Conservation (phyloP, 179 eudicot genomes). For the Vitellaria paradoxa region DNA sequence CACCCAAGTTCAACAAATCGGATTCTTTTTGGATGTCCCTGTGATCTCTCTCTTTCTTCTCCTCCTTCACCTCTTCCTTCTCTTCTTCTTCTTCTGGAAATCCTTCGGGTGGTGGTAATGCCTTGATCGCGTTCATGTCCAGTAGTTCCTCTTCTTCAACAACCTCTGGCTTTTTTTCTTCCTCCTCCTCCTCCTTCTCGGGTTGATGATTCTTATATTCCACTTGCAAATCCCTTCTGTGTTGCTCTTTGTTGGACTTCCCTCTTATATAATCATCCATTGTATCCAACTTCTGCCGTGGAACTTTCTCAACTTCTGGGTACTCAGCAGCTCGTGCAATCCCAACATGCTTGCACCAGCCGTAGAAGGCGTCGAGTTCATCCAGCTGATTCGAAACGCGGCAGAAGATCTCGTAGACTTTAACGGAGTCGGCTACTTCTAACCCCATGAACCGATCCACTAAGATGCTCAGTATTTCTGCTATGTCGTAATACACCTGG, state of each 20-base stretch:
- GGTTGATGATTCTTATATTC: slow-evolving; percentile 21
- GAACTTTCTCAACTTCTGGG: slow-evolving; percentile 65
- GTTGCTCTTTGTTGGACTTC: slow-evolving; percentile 29
- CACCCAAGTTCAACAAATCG: slow-evolving; percentile 62
- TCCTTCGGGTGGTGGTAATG: slow-evolving; percentile 68
- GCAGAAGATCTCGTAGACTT: slow-evolving; percentile 49
- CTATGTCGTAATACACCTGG: slow-evolving; percentile 52
- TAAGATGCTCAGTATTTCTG: slow-evolving; percentile 50
- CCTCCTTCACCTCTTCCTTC: slow-evolving; percentile 19
- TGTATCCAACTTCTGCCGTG: slow-evolving; percentile 59
- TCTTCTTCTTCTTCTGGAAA: slow-evolving; percentile 24
- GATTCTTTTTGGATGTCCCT: slow-evolving; percentile 33
- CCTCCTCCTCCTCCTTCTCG: slow-evolving; percentile 11
- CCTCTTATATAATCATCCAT: slow-evolving; percentile 76
- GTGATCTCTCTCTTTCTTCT: slow-evolving; percentile 16
- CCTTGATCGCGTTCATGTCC: slow-evolving; percentile 59
- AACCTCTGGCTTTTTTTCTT: slow-evolving; percentile 25
- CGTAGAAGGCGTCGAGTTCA: slow-evolving; percentile 65
- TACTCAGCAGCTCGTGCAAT: slow-evolving; percentile 65
- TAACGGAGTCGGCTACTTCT: slow-evolving; percentile 45
- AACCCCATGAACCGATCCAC: slow-evolving; percentile 63
- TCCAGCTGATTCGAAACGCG: slow-evolving; percentile 71
- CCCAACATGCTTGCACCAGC: slow-evolving; percentile 59
- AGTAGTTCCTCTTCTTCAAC: slow-evolving; percentile 19
- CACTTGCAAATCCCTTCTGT: slow-evolving; percentile 8